Base-by-base conservation (phyloP, 495 filamentous ascomycete species). In the Talaromyces liani region DNA sequence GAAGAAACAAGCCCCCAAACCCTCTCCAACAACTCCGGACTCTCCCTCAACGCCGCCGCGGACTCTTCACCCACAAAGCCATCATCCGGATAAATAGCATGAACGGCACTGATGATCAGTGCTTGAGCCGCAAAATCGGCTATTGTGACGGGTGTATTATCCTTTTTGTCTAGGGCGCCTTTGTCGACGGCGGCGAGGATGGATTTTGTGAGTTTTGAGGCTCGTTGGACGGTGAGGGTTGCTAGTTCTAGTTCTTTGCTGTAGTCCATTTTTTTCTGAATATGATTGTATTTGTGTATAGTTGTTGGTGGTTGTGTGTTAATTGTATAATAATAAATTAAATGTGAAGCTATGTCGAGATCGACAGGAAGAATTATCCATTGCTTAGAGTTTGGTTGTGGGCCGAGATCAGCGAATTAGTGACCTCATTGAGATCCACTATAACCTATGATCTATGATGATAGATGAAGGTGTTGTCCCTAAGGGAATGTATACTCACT, bases 71-170 rank as follows among this genome's bases (percentile, higher is more conserved):
- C 78, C 41, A 89, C 82, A 65, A 89, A 81, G 24, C 72, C 72
- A 66, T 88, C 84, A 22, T 71, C 47, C 2, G 87, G 85, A 64
- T 88, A 88, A 49, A 71, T 72, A 53, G 70, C 58, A 63, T 80
- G 75, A 33, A 89, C 70, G 0, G 82, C 82, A 36, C 75, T 75
- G 54, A 86, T 83, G 25, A 89, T 79, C 4, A 88, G 73, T 20
- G 85, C 83, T 69, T 89, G 87, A 47, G 86, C 82, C 60, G 83
- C 86, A 66, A 88, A 88, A 66, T 89, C 87, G 68, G 84, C 85
- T n/a, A 88, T 79, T 2, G 87, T 88, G 29, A 88, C 86, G 6
- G 85, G 85, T 27, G 79, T 83, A 7, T 78, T 71, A 65, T 89
- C 86, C 61, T 75, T 78, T 67, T 89, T 89, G 67, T 79, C 74